Conservation (phyloP, 495 filamentous ascomycete species). For the Aspergillus sparsus region DNA sequence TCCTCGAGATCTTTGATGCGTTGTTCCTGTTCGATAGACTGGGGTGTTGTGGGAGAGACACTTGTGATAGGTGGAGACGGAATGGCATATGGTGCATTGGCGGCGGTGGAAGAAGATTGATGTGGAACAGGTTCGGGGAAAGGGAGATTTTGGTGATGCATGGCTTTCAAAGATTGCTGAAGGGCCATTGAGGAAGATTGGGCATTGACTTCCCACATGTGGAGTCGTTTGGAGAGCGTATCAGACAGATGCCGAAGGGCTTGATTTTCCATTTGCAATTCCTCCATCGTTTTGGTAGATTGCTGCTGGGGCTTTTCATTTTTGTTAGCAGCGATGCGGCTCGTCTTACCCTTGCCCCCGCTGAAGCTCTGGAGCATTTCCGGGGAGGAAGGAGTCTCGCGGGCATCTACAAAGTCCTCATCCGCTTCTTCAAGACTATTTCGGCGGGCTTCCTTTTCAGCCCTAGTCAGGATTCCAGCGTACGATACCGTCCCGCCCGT, state of each 20-base stretch:
- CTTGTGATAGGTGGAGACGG: slow-evolving; percentile 26
- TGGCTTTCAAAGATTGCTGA: slow-evolving; percentile 73
- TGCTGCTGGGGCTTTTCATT: slow-evolving; percentile 37
- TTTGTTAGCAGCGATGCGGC: slow-evolving; percentile 14
- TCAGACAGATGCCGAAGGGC: slow-evolving; percentile 74
- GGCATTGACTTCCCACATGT: slow-evolving; percentile 82
- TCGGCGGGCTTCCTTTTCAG: slow-evolving; percentile 61
- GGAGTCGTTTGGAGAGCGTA: slow-evolving; percentile 72
- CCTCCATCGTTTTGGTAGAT: slow-evolving; percentile 65
- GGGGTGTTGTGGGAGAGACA: slow-evolving; percentile 25
- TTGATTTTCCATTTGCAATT: slow-evolving; percentile 79
- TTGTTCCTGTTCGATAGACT: slow-evolving; percentile 34
- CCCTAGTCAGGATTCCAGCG: slow-evolving; percentile 77
- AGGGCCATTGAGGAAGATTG: slow-evolving; percentile 80
- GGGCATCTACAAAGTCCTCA: slow-evolving; percentile 83
- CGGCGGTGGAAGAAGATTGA: slow-evolving; percentile 24
- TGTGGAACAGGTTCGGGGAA: slow-evolving; percentile 32
- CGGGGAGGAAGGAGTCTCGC: slow-evolving; percentile 64
- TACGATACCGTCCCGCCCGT: slow-evolving; percentile 88
- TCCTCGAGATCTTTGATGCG: slow-evolving; percentile 53
- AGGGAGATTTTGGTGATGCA: slow-evolving; percentile 53
- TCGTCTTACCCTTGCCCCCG: slow-evolving; percentile 26
- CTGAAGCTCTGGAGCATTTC: slow-evolving; percentile 42
- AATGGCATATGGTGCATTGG: slow-evolving; percentile 15
- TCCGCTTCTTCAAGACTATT: slow-evolving; percentile 60